A percentile compares a stretch with the other conserved stretches of the same genome.
phyloP scores from a whole-genome alignment of 768 basidiomycete species.

The Tulasnella sp. region DNA sequence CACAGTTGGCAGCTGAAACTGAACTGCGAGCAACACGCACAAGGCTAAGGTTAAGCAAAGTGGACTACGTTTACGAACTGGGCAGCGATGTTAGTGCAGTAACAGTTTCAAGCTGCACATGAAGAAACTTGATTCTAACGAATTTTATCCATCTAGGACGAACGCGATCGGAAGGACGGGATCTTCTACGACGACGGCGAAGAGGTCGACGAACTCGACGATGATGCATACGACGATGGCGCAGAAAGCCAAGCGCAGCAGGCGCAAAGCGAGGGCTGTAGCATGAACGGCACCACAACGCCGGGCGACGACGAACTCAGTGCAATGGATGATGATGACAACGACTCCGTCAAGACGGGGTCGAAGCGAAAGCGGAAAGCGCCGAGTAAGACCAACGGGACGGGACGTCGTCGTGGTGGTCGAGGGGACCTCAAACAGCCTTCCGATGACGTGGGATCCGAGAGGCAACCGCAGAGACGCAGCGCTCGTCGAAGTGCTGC shows the following conservation, averaged over 20 bases:
- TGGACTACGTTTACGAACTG: constrained; percentile 74
- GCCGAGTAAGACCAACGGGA: constrained; percentile 31
- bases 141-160: constrained; percentile 23
- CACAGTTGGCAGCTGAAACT: constrained; percentile 50
- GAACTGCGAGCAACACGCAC: constrained; percentile 74
- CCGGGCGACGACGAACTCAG: constrained; percentile 28
- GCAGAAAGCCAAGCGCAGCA: constrained; percentile 20
- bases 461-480: neutral
- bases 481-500: neutral
- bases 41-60: constrained; percentile 55
- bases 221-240: constrained; percentile 35
- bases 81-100: constrained; percentile 46
- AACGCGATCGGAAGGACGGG: constrained; percentile 39
- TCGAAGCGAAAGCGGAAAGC: constrained; percentile 58
- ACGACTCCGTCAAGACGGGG: constrained; percentile 39
- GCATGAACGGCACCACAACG: neutral
- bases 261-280: neutral
- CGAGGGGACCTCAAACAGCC: constrained; percentile 1
- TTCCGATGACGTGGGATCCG: neutral
- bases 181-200: constrained; percentile 60
- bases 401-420: constrained; percentile 24
- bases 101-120: neutral
- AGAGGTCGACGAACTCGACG: constrained; percentile 56
- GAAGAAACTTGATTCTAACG: constrained; percentile 8
- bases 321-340: constrained; percentile 31